These are phyloP conservation scores for Solanum clarkiae DNA, from an alignment of 257 asterid genomes.

Conservation along the genomic window DNA sequence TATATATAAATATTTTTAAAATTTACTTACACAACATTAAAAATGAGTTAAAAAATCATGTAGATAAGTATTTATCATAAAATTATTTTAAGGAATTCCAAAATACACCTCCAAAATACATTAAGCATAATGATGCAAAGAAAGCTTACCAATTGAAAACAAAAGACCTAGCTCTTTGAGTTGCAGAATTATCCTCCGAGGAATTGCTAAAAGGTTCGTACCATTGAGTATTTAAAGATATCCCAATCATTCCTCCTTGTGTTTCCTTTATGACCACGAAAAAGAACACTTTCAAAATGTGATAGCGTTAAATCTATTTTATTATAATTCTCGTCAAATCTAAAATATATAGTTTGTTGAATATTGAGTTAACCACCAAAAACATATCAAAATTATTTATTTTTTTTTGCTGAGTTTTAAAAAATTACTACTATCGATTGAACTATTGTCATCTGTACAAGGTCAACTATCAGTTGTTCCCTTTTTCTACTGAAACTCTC, in stretches of 20 bases:
- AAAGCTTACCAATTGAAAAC: slow-evolving; percentile 33
- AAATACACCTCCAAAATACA: no score
- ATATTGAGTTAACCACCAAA: not conserved
- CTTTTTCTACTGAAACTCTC: no score
- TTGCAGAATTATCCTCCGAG: slow-evolving; percentile 33
- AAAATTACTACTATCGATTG: accelerated
- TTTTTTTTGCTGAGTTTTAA: not conserved
- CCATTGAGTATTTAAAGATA: slow-evolving; percentile 40
- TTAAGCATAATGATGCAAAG: no score
- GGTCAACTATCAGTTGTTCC: no score
- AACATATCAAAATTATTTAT: accelerated
- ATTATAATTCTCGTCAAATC: not conserved
- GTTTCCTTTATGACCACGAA: not conserved
- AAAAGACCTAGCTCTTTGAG: slow-evolving; percentile 55
- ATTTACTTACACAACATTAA: accelerated
- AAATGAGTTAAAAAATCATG: no score
- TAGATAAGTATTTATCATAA: no score
- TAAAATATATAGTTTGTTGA: not conserved
- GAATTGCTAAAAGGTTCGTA: slow-evolving; percentile 42
- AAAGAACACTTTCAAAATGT: no score
- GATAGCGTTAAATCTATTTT: no score
- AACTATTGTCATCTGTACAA: no score
- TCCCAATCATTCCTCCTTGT: slow-evolving; percentile 47
- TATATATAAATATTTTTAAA: not conserved
- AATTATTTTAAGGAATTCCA: no score